Base-by-base conservation (phyloP, 208 protist species). In the Trypanosoma scelopori region DNA sequence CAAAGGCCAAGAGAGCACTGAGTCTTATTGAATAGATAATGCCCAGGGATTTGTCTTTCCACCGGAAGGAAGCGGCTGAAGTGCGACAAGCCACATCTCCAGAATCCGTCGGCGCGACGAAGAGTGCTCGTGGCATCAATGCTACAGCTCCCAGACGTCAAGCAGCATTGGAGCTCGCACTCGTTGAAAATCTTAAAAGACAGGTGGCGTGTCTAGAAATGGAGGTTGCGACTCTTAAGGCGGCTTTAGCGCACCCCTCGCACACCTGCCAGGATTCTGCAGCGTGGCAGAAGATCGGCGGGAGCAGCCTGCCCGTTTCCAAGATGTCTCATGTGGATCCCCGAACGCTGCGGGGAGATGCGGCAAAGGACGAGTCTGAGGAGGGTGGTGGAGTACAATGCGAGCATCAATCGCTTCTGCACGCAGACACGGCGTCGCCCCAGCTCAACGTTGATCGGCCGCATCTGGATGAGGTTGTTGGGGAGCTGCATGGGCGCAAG, bases 111-210 rank as follows among this genome's bases (percentile, higher is more conserved):
- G n/a, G 0, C 25, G 15, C 0, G 2, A 5, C 12, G 2, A 45
- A 47, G 49, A 28, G 23, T 9, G 13, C 57, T 22, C 2, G 43
- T 18, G 11, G 16, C 23, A 30, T 5, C 22, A 46, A 20, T 23
- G 25, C 30, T 5, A 46, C 23, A 18, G 1, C 18, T 11, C 20
- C 48, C 4, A 42, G 42, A 27, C 5, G 59, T 30, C 55, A 71
- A 30, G 43, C 62, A 0, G 41, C 47, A 0, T 23, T 88, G 3
- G 81, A 91, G 50, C 37, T 55, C 23, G 75, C 65, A 0, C 74
- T 92, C 15, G 81, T 92, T 13, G 66, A 70, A 9, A 93, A 93
- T 49, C 72, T 93, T 0, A 90, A 89, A 68, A 50, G 71, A 23
- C 87, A 93, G 52, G 77, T 93, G 32, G 52, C 63, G 2, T 87